Evolutionary conservation across 1,284 basidiomycete genomes (phyloP).

Genomic region (Leccinum solheimii): DNA sequence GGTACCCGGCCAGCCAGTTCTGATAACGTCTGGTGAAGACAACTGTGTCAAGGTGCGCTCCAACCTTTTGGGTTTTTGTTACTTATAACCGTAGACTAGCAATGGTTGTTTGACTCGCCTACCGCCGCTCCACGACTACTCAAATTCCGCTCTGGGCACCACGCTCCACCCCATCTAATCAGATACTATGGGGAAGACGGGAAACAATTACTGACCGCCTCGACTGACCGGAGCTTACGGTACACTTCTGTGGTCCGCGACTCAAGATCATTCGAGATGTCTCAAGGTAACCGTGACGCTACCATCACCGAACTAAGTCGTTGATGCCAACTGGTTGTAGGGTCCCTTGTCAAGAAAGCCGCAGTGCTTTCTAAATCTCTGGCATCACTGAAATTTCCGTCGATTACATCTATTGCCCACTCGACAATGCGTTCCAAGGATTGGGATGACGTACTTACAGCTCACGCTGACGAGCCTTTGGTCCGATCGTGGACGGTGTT

Average conservation of each 20-base stretch:
- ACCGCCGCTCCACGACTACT: conserved; percentile 83
- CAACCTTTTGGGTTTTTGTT: background rate
- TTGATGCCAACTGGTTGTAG: conserved; percentile 38
- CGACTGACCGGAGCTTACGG: conserved; percentile 83
- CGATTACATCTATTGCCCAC: conserved; percentile 76
- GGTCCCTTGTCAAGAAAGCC: conserved; percentile 85
- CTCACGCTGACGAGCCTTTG: conserved; percentile 78
- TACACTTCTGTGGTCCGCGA: conserved; percentile 93
- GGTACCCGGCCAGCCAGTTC: conserved; percentile 87
- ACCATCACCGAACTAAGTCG: background rate
- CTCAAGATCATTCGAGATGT: conserved; percentile 91
- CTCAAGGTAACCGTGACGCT: conserved; percentile 67
- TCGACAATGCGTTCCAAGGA: conserved; percentile 86
- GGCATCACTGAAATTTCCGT: conserved; percentile 78
- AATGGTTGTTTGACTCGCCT: conserved; percentile 97
- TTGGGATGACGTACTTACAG: conserved; percentile 96
- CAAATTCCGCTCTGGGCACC: conserved; percentile 92
- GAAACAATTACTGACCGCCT: conserved; percentile 89
- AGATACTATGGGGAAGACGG: conserved; percentile 97
- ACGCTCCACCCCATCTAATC: conserved; percentile 87
- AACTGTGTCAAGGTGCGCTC: conserved; percentile 83
- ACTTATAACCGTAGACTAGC: conserved; percentile 48
- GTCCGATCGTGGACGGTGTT: conserved; percentile 87
- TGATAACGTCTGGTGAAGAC: conserved; percentile 87
- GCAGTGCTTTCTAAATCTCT: conserved; percentile 78